Evolutionary conservation across 768 basidiomycete genomes (phyloP).

Genomic region (Paxillus rubicundulus): DNA sequence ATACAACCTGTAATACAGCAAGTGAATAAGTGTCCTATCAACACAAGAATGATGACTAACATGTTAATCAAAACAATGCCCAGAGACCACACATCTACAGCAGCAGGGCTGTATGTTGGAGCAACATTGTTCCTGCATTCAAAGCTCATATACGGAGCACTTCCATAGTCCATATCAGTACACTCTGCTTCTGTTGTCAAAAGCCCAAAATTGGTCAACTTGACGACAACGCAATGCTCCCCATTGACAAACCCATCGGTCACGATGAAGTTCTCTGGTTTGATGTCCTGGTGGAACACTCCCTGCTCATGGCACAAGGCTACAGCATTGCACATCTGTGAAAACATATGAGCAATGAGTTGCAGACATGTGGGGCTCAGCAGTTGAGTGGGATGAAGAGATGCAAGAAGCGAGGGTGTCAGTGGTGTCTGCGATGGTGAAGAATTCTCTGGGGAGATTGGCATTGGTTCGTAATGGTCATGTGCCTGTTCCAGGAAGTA

Average conservation of each 20-base stretch:
- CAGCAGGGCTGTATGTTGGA: conserved; percentile 90
- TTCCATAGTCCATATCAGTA: conserved; percentile 97
- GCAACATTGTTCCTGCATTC: conserved; percentile 98
- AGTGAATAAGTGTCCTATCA: background rate
- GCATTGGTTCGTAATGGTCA: conserved; percentile 71
- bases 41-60: conserved; percentile 40
- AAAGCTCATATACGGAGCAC: conserved; percentile 98
- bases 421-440: conserved; percentile 73
- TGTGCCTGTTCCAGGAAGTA: conserved; percentile 97
- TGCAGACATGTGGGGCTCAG: conserved; percentile 86
- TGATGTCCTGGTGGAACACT: conserved; percentile 97
- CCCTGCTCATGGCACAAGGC: conserved; percentile 88
- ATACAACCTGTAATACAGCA: conserved; percentile 65
- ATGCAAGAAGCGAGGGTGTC: conserved; percentile 88
- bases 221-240: conserved; percentile 93
- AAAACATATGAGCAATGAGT: conserved; percentile 95
- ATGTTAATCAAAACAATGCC: conserved; percentile 99
- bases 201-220: conserved; percentile 95
- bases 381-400: conserved; percentile 72
- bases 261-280: conserved; percentile 98
- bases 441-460: conserved; percentile 16
- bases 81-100: conserved; percentile 98
- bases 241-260: conserved; percentile 71
- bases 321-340: conserved; percentile 98
- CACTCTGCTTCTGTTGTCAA: conserved; percentile 87